Conservation (phyloP, 176 grass and related monocot species). For the Juncus effusus region DNA sequence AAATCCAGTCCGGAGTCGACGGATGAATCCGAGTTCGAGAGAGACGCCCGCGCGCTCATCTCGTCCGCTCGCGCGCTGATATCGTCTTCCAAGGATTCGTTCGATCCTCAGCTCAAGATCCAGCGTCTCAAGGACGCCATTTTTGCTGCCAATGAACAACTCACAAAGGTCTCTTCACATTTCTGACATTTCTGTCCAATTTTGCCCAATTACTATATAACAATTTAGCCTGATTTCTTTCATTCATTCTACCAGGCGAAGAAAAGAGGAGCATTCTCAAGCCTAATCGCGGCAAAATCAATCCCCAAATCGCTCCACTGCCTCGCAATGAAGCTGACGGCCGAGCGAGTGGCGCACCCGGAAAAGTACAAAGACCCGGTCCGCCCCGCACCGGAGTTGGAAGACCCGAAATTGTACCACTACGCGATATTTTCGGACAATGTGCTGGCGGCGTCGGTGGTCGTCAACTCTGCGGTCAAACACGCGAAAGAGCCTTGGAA, state of each 20-base stretch:
- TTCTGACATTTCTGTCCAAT: neutral
- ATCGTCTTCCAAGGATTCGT: constrained; percentile 67
- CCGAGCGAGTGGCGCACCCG: constrained; percentile 70
- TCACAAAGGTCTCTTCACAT: constrained; percentile 31
- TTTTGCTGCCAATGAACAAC: constrained; percentile 83
- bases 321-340: constrained; percentile 89
- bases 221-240: no score
- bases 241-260: constrained; percentile 37
- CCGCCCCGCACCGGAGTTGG: constrained; percentile 40
- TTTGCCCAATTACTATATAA: neutral
- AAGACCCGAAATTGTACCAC: constrained; percentile 61
- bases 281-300: constrained; percentile 96
- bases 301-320: constrained; percentile 94
- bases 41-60: constrained; percentile 41
- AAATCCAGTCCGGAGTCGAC: neutral
- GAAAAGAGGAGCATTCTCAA: constrained; percentile 89
- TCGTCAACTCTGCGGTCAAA: constrained; percentile 80
- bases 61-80: constrained; percentile 71
- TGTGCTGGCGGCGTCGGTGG: constrained; percentile 90
- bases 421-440: constrained; percentile 99
- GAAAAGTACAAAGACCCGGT: constrained; percentile 56
- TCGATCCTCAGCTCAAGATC: constrained; percentile 99
- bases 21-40: constrained; percentile 14
- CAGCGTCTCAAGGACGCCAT: constrained; percentile 94
- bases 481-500: constrained; percentile 65